Base-by-base conservation (phyloP, 2,329 filamentous ascomycete species). In the Cytospora chrysosperma region DNA sequence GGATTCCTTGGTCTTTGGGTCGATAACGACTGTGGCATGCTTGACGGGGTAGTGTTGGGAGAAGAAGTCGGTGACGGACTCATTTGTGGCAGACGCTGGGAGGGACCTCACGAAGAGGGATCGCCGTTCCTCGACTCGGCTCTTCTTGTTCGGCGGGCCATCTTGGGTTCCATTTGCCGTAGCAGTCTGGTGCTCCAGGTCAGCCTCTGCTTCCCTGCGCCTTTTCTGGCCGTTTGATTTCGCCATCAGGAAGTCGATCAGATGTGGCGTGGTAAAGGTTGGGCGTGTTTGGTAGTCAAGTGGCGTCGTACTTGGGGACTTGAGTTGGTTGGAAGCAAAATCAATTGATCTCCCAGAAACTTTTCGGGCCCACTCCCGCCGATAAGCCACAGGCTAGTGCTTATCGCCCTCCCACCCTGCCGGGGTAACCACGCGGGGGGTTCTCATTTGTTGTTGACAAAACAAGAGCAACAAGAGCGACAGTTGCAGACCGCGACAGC, bases 11-110 rank as follows among this genome's bases (percentile, higher is more conserved):
- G 93, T 96, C 68, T 88, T 82, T 19, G 90, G 87, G 74, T 99
- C 94, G 62, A 89, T 79, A 47, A 99, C 93, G 5, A 96, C 93
- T n/a, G 90, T 91, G 59, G 95, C 94, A 76, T 98, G 94, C 77
- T 97, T 98, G 74, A 99, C 86, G 9, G 96, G 93, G 71, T 92
- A 98, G 65, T 93, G 90, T 75, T 97, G 87, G 8, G 95, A 98
- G 78, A 99, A 99, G 76, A 93, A 89, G 64, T 92, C 88, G 64
- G 93, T 91, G 67, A 99, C 82, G 59, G 84, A 84, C 72, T 97
- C 93, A 73, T 86, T 91, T 37, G 93, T 98, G 43, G 89, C 88
- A 27, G 83, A 85, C 26, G 88, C 78, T 24, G 93, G 91, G 55
- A 99, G 85, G 57, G 91, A 93, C 70, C 94, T 91, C 68, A 99